Evolutionary conservation across 1,284 basidiomycete genomes (phyloP), one percentile per base, ranked within the genome.

Genomic region (Marasmius tenuissimus): DNA sequence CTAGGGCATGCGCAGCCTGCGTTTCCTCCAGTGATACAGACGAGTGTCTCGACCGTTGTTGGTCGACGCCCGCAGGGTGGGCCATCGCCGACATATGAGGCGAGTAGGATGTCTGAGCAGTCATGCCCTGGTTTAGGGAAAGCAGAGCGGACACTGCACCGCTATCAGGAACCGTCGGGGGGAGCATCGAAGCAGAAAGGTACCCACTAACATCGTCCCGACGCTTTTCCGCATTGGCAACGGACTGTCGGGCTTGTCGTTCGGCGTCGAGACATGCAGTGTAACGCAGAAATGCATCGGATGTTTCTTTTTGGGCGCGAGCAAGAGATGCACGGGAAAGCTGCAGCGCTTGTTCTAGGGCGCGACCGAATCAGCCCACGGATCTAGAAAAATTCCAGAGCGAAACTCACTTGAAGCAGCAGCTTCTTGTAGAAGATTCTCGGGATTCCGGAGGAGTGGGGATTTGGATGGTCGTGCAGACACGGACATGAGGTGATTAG

Each of bases 231-330:
- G 85, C 85, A 61, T 82, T 76, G 12, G 73, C 74, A 8, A 90
- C 84, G 62, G 87, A 85, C 63, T 85, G 83, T 65, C 85, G 79
- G 35, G 88, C 87, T 69, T 85, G 84, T 49, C 79, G 78, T 70
- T 92, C 89, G 7, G 83, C 76, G 65, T 91, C 88, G 14, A 91
- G 74, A 71, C 85, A 88, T 10, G 84, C 78, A 14, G 83, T 89
- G 69, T 92, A 92, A 61, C 83, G 76, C 67, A 84, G 78, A 69
- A 89, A 89, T 2, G 88, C 82, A 51, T 91, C 89, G 67, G 90
- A 86, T 0, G 87, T 86, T 42, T 88, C 86, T 66, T 87, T 85
- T 68, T 88, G 87, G 22, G 87, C 86, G 48, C 86, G 81, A 40
- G 80, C 69, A 10, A 82, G 73, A 9, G 81, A 73, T 54, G 75